A percentile compares a stretch with the other conserved stretches of the same genome.
Conservation (phyloP, 1,284 basidiomycete genomes). For the Sanghuangporus baumii region DNA sequence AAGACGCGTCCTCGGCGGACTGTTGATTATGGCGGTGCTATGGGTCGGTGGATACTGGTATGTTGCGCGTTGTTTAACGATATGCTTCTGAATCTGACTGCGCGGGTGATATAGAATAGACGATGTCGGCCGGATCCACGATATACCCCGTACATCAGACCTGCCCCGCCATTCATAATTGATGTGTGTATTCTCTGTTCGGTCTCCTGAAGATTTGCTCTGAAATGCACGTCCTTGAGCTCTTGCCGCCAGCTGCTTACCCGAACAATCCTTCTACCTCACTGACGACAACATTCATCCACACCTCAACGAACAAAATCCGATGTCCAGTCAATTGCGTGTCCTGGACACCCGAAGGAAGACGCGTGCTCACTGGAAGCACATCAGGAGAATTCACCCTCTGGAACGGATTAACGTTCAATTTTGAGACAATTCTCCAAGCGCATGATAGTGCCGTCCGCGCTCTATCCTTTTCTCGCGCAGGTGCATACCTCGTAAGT, state of each 20-base stretch:
- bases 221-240: constrained; percentile 38
- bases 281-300: constrained; percentile 92
- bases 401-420: constrained; percentile 99
- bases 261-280: constrained; percentile 86
- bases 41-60: constrained; percentile 81
- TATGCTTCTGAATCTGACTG: not conserved
- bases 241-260: constrained; percentile 90
- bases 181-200: constrained; percentile 50
- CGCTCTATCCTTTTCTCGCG: constrained; percentile 85
- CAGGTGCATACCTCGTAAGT: constrained; percentile 87
- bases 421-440: constrained; percentile 98
- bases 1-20: constrained; percentile 90
- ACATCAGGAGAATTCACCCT: constrained; percentile 97
- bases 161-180: constrained; percentile 77
- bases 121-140: constrained; percentile 72
- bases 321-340: constrained; percentile 96
- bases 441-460: constrained; percentile 95
- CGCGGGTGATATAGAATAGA: constrained; percentile 26
- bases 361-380: constrained; percentile 90
- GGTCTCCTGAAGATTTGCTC: constrained; percentile 14
- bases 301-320: constrained; percentile 98
- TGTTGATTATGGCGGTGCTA: constrained; percentile 88
- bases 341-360: constrained; percentile 95
- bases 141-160: constrained; percentile 72
- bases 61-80: constrained; percentile 25